A percentile compares a stretch with the other conserved stretches of the same genome.
These are phyloP conservation scores for Pharnaceum exiguum DNA, from an alignment of 148 eudicot genomes.

Conservation along the genomic window DNA sequence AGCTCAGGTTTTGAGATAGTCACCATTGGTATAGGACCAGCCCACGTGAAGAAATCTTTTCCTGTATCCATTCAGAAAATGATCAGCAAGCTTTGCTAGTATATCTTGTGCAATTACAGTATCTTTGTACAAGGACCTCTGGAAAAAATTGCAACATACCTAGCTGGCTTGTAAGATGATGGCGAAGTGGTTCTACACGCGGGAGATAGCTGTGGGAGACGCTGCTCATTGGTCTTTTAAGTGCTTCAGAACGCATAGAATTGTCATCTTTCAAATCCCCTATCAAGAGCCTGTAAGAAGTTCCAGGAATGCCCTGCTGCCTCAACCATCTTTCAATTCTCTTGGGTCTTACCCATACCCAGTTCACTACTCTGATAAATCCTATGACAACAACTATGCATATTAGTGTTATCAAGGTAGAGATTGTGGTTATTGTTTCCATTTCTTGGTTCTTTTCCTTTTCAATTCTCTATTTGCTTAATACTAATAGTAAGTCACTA, in stretches of 20 bases:
- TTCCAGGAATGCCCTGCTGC: slow-evolving; percentile 11
- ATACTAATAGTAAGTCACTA: too few relatives aligned
- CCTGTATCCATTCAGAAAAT: slow-evolving; percentile 1
- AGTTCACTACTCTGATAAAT: not conserved
- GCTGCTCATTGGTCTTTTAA: not conserved
- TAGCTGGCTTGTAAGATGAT: not conserved
- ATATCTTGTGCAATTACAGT: too few relatives aligned
- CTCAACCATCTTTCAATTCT: slow-evolving; percentile 5
- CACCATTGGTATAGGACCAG: slow-evolving; percentile 12
- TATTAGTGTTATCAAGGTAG: not conserved
- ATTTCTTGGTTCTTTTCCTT: not conserved
- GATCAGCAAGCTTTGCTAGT: too few relatives aligned
- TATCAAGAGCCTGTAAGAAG: not conserved
- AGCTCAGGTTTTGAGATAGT: slow-evolving; percentile 7
- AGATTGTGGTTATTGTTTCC: not conserved
- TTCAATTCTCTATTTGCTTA: not conserved
- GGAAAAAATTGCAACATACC: slow-evolving; percentile 5
- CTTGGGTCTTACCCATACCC: slow-evolving; percentile 14
- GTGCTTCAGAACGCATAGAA: not conserved
- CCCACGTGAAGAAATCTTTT: slow-evolving; percentile 16
- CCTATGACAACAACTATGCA: slow-evolving; percentile 6
- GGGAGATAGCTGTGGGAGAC: slow-evolving; percentile 4
- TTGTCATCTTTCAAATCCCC: slow-evolving; percentile 1
- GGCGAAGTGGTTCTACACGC: not conserved
- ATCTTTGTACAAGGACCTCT: too few relatives aligned